These are phyloP conservation scores for Coprinopsis marcescibilis DNA, from an alignment of 768 basidiomycete species.

Conservation along the genomic window DNA sequence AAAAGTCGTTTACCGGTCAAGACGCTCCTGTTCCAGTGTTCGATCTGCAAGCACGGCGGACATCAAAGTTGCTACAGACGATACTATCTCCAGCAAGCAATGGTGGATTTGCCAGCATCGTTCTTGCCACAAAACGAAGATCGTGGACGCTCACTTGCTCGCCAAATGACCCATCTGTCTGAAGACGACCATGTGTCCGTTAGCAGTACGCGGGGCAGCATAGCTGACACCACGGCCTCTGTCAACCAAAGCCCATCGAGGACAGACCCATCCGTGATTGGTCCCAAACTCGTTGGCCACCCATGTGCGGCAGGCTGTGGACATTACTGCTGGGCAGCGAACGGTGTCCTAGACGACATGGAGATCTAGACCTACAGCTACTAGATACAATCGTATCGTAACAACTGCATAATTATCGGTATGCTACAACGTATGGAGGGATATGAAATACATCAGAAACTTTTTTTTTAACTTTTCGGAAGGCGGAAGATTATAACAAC, in stretches of 20 bases:
- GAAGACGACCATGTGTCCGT: neutral
- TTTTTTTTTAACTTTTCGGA: no score
- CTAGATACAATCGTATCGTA: no score
- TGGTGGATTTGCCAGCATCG: slow-evolving; percentile 38
- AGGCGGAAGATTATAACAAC: no score
- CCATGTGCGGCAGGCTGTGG: slow-evolving; percentile 78
- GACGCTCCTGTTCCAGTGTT: slow-evolving; percentile 65
- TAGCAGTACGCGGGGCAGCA: slow-evolving; percentile 15
- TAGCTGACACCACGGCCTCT: slow-evolving; percentile 15
- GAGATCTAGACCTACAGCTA: neutral
- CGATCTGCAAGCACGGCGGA: slow-evolving; percentile 74
- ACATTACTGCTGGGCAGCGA: slow-evolving; percentile 68
- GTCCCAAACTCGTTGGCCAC: slow-evolving; percentile 45
- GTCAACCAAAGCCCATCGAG: slow-evolving; percentile 4
- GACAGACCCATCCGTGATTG: slow-evolving; percentile 5
- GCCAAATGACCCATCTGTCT: neutral
- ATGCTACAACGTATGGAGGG: no score
- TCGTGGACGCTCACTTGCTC: slow-evolving; percentile 4
- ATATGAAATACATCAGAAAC: no score
- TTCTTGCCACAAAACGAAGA: slow-evolving; percentile 12
- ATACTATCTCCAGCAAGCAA: slow-evolving; percentile 57
- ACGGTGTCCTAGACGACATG: slow-evolving; percentile 16
- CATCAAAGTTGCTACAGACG: slow-evolving; percentile 72
- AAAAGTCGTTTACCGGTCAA: slow-evolving; percentile 74
- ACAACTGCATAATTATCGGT: no score